Evolutionary conservation across 345 rosid species (phyloP), one percentile per base, ranked within the genome.

Genomic region (Populus simonii): DNA sequence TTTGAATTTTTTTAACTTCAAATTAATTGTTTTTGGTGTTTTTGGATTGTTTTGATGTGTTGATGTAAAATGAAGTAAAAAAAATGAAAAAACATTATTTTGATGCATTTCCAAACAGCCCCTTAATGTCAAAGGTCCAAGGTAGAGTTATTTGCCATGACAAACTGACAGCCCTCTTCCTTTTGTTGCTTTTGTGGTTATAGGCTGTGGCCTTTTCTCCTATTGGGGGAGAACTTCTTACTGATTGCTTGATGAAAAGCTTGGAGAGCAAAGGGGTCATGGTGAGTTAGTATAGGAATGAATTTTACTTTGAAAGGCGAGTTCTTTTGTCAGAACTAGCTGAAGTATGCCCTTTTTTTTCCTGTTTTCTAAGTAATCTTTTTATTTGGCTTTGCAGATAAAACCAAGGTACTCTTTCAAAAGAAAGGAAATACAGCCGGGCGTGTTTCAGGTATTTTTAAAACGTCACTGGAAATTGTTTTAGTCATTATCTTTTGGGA

Each of bases 351-450:
- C 25, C 25, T 38, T 74, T 17, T 61, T 62, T 17, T 75, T 62
- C 71, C 31, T 31, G 47, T 43, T 17, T 80, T 74, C 25, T 18
- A 41, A 68, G 47, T 57, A 38, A 45, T 71, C 16, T 78, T 36
- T 79, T 84, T 29, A 73, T 35, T 73, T 79, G 76, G 29, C 73
- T 79, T 70, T 88, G 80, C 86, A 96, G 99, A 91, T 96, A 82
- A 92, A 82, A 85, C 99, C 99, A 20, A 94, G 98, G 84, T 96
- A 96, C 81, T 94, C 99, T 39, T 96, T 94, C 85, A 94, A 92
- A 91, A 89, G 99, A 85, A 94, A 94, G 86, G 99, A 96, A 85
- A 82, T 84, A 80, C 93, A 97, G 49, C 87, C 96, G 2, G 93
- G 97, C 38, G 99, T 91, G 18, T 96, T 89, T 88, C 98, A 92